Evolutionary conservation across 202 grass and related monocot species (phyloP).

Genomic region (Alloteropsis angusta): DNA sequence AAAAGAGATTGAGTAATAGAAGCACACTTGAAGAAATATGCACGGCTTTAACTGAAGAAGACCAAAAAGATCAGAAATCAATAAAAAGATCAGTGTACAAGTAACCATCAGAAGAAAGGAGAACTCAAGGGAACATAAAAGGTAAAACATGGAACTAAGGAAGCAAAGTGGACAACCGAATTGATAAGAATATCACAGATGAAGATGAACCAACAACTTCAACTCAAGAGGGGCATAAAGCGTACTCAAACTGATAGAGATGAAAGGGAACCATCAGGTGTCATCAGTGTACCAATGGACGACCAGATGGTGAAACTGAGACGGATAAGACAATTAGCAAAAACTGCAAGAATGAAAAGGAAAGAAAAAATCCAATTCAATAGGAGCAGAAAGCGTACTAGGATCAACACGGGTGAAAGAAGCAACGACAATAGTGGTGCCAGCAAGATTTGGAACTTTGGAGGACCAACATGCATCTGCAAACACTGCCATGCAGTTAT

Average conservation of each 20-base stretch:
- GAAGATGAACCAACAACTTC: not conserved
- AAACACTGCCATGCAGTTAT: conserved; percentile 11
- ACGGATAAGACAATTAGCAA: not conserved
- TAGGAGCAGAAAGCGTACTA: not conserved
- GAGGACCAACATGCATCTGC: conserved; percentile 11
- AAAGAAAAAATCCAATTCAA: not conserved
- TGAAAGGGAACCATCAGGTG: not conserved
- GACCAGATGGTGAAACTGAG: not conserved
- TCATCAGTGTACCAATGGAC: not conserved
- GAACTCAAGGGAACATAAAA: not conserved
- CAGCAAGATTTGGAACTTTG: conserved; percentile 16
- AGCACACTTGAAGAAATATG: not conserved
- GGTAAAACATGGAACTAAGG: not conserved
- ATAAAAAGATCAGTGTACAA: not conserved
- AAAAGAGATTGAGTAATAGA: not conserved
- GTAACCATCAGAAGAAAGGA: not conserved
- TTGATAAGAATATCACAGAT: not conserved
- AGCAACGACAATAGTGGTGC: not conserved
- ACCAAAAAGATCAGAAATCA: not conserved
- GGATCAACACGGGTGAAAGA: not conserved
- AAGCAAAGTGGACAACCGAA: not conserved
- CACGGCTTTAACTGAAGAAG: not conserved
- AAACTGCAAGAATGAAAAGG: not conserved
- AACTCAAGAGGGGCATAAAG: not conserved
- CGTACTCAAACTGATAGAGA: not conserved